Percentiles rank a stretch among this genome's conserved stretches.
Evolutionary conservation across 2,329 filamentous ascomycete species (phyloP).

Genomic region (Penicillium sp.): DNA sequence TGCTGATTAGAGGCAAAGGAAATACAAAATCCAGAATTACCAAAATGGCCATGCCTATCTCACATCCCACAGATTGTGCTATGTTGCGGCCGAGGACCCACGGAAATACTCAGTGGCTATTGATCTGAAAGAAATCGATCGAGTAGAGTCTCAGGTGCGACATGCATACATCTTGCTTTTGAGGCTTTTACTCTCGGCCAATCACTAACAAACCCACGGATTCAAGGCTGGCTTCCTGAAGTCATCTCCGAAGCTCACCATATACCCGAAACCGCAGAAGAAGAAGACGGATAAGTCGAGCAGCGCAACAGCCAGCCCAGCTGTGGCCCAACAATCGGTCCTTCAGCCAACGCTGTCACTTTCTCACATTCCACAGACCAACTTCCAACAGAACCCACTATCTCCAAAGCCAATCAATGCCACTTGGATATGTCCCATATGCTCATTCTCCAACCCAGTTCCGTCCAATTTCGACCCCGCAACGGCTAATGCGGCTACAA

Average conservation of each 20-base stretch:
- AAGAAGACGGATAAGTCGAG: conserved; percentile 48
- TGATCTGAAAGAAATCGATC: conserved; percentile 82
- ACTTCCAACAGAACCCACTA: conserved; percentile 27
- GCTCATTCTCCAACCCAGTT: conserved; percentile 85
- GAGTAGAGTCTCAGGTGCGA: conserved; percentile 73
- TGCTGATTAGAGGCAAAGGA: conserved; percentile 46
- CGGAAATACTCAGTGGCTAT: conserved; percentile 75
- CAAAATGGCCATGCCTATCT: conserved; percentile 95
- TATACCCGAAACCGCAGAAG: conserved; percentile 72
- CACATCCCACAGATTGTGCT: conserved; percentile 90
- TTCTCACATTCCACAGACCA: conserved; percentile 26
- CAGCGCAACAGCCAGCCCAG: conserved; percentile 41
- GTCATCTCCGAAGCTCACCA: conserved; percentile 84
- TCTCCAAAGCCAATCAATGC: conserved; percentile 45
- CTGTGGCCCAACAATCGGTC: conserved; percentile 21
- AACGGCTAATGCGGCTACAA: conserved; percentile 68
- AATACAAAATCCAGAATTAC: conserved; percentile 86
- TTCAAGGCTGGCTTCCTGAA: conserved; percentile 77
- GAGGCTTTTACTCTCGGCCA: conserved; percentile 10
- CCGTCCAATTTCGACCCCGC: conserved; percentile 87
- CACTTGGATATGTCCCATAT: conserved; percentile 94
- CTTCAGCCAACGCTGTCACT: conserved; percentile 30
- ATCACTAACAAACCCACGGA: neutral
- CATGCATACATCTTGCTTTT: neutral
- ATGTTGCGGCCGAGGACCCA: conserved; percentile 80